These are phyloP conservation scores for Penicillium alfredii DNA, from an alignment of 495 filamentous ascomycete species.

Conservation along the genomic window DNA sequence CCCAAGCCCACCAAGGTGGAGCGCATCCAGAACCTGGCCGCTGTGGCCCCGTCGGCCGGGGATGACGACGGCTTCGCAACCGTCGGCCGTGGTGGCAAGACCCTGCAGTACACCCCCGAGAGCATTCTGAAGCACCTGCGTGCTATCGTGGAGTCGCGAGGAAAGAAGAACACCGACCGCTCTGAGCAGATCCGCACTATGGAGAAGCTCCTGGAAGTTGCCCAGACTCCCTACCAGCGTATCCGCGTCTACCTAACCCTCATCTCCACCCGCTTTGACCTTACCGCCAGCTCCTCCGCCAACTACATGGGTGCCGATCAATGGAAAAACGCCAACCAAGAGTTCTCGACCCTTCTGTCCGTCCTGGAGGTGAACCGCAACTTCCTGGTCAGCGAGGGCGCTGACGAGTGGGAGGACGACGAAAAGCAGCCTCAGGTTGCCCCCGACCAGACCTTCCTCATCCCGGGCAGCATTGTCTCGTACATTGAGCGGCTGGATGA, in stretches of 20 bases:
- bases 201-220: conserved; percentile 90
- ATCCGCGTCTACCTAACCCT: conserved; percentile 89
- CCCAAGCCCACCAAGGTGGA: conserved; percentile 40
- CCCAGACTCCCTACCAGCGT: conserved; percentile 84
- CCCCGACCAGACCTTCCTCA: conserved; percentile 68
- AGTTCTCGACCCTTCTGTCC: conserved; percentile 68
- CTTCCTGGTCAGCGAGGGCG: conserved; percentile 78
- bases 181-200: conserved; percentile 91
- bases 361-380: conserved; percentile 72
- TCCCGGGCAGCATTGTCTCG: conserved; percentile 90
- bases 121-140: conserved; percentile 96
- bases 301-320: conserved; percentile 92
- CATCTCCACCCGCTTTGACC: conserved; percentile 90
- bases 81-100: conserved; percentile 80
- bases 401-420: conserved; percentile 99
- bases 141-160: conserved; percentile 87
- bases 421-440: conserved; percentile 76
- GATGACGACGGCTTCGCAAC: conserved; percentile 83
- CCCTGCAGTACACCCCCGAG: conserved; percentile 86
- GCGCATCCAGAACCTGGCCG: conserved; percentile 33
- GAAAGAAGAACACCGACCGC: conserved; percentile 97
- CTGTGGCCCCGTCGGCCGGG: conserved; percentile 43
- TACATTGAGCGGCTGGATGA: conserved; percentile 95
- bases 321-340: conserved; percentile 90
- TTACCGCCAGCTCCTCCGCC: conserved; percentile 69